Evolutionary conservation across 352 stramenopile genomes (phyloP), one percentile per base, ranked within the genome.

Genomic region (Lagenidium giganteum): DNA sequence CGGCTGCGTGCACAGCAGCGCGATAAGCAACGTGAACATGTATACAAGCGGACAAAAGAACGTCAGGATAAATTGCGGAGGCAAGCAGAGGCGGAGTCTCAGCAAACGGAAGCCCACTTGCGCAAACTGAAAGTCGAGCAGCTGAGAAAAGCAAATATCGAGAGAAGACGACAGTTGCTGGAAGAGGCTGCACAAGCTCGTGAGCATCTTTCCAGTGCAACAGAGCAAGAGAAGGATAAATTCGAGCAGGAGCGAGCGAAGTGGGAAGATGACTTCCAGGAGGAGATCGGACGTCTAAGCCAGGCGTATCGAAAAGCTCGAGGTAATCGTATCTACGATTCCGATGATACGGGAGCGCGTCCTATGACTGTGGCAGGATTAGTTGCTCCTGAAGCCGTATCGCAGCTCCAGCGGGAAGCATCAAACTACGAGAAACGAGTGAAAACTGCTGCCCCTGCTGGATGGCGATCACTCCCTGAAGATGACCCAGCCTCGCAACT

Each of bases 321-420:
- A 8, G 41, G 47, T 1, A 46, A 51, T n/a, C n/a, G n/a, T n/a
- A n/a, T n/a, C n/a, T n/a, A n/a, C n/a, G n/a, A n/a, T n/a, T n/a
- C n/a, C 8, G 7, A 23, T 20, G 37, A 24, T 0, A 47, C 32
- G 8, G 20, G 11, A 12, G 28, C 29, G 7, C 63, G 70, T 0
- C 73, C 73, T 9, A 69, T 68, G 60, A 86, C 73, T 9, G 63
- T 81, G 13, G 70, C 68, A 14, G 74, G 70, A 12, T 56, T 84
- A 13, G 66, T 53, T 5, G 56, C 81, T 0, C 68, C 74, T 0
- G 66, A 79, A 39, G 66, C 74, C 8, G 40, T 75, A 9, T 62
- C 54, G 4, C 62, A 81, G 47, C 54, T 87, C 12, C 54, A 62
- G 17, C 68, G 68, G 5, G 68, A 75, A 8, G 49, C 47, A 4